Percentiles rank a stretch among this genome's conserved stretches.
Evolutionary conservation across 2,329 filamentous ascomycete genomes (phyloP).

Genomic region (Ceratocystis papillata): DNA sequence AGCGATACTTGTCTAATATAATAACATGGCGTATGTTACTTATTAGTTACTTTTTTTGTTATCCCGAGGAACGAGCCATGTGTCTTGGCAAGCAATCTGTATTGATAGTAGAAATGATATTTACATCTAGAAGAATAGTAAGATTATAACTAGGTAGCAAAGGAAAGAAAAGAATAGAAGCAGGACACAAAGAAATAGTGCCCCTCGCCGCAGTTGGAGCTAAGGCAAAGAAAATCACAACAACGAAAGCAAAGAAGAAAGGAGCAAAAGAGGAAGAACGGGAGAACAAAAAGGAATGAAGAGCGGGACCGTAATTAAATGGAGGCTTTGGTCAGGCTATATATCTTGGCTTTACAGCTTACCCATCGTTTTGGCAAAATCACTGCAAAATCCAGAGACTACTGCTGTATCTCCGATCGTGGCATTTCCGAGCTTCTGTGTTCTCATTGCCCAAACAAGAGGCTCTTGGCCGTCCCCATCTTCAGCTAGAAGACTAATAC

Average conservation of each 20-base stretch:
- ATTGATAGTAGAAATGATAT: not conserved
- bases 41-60: too few species aligned
- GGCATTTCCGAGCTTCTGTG: not conserved
- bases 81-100: too few species aligned
- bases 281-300: not conserved
- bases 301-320: not conserved
- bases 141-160: constrained; percentile 1
- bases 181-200: not conserved
- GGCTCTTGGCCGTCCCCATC: constrained; percentile 5
- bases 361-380: constrained; percentile 17
- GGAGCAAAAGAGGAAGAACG: not conserved
- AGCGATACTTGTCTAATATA: not conserved
- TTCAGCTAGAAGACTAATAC: constrained; percentile 7
- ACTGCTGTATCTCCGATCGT: not conserved
- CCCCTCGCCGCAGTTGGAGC: not conserved
- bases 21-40: not conserved
- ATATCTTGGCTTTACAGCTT: not conserved
- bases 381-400: not conserved
- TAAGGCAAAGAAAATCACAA: not conserved
- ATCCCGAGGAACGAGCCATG: too few species aligned
- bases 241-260: not conserved
- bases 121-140: not conserved
- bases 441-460: constrained; percentile 16
- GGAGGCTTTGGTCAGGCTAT: not conserved
- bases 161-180: not conserved